Evolutionary conservation across 805 yeast genomes (phyloP), one percentile per base, ranked within the genome.

Genomic region (Wickerhamiella cacticola): DNA sequence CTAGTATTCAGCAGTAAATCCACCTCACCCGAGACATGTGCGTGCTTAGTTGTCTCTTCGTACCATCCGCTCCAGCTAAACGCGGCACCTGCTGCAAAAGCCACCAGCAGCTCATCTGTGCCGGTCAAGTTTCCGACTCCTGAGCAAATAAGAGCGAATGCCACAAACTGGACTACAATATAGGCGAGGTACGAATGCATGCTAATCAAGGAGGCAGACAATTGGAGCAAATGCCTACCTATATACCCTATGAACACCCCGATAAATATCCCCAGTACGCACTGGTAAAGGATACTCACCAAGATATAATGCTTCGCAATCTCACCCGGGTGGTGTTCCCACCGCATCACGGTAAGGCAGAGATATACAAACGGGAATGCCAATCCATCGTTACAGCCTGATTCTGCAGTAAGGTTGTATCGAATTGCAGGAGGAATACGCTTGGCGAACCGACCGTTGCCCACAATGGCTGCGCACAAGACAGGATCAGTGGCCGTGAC

Each of bases 401-500:
- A 76, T 57, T 80, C 88, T 0, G 85, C 84, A 26, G 79, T 69
- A 41, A 80, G 65, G 47, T 80, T 64, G 53, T 78, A 72, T 53
- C 83, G 65, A 49, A 80, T 68, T 53, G 74, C 77, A 2, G 80
- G 77, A 28, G 80, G 82, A 33, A 63, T 55, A 52, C 78, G 65
- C 56, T 74, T 75, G 7, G 85, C 83, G 59, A 80, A 80, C 54
- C 75, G 75, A 46, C 86, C 86, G 52, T 78, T 78, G 25, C 81
- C 84, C 35, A 80, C 79, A 9, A 56, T 46, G 1, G 84, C 82
- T 36, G 81, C 81, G 3, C 82, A 79, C 57, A 80, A 68, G 39
- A 80, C 82, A 2, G 87, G 88, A 61, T 80, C 88, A 0, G 88
- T 80, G 6, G 87, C 86, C 0, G 88, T 80, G 46, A 80, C 74